Evolutionary conservation across 371 early-diverging fungal species (phyloP), one percentile per base, ranked within the genome.

Genomic region (Mortierella sp.): DNA sequence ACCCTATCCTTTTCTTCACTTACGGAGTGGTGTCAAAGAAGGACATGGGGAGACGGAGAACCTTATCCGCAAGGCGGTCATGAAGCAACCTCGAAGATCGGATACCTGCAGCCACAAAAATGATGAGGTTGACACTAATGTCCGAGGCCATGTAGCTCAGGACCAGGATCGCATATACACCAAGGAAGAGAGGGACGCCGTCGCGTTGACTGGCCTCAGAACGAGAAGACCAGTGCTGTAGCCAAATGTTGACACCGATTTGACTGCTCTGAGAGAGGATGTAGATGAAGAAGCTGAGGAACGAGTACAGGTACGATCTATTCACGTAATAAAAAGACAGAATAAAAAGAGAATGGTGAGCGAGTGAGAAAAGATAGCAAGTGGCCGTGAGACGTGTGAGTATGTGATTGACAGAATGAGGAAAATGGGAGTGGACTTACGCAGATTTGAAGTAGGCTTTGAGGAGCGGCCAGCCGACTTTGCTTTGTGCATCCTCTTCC

Each of bases 401-500:
- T 41, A 48, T 21, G 21, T 1, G 0, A 51, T 51, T 51, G 51
- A 56, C 56, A 27, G n/a, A 24, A 29, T 58, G 12, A 58, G 7
- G 8, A 1, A 58, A 27, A 27, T 27, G 63, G 10, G 4, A 24
- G 8, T 38, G 1, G 29, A 35, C 79, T 79, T 79, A 83, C 81
- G 75, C 56, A 6, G 81, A 78, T 63, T 93, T 90, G 46, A 93
- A 90, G 82, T 97, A 98, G 46, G 90, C 84, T 68, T 82, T 88
- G 87, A 96, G 96, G 1, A 96, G 95, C 18, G 79, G 85, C 80
- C 86, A 90, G n/a, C 90, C 88, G 29, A 97, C 97, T 58, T 91
- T 91, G n/a, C 97, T 97, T 0, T 76, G 88, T 0, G 88, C 89
- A 32, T 81, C 87, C 21, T 85, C 83, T 43, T 88, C 89, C 27